Base-by-base conservation (phyloP, 2,329 filamentous ascomycete species). In the Aspergillus sp. region DNA sequence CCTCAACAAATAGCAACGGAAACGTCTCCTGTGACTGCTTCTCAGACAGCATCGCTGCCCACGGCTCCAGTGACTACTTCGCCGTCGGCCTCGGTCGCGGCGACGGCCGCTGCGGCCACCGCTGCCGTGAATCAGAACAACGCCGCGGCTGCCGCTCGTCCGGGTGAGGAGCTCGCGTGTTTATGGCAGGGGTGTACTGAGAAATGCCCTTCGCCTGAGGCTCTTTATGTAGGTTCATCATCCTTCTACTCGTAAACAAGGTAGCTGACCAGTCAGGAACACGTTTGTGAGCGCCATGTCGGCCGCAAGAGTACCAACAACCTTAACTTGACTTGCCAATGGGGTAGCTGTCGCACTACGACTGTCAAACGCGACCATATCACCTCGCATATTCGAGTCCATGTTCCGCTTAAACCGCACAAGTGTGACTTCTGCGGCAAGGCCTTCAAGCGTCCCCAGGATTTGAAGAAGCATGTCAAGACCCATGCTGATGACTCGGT, bases 241-340 rank as follows among this genome's bases (percentile, higher is more conserved):
- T 44, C 2, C 41, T 15, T 39, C 27, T 27, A 19, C 44, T 33
- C 35, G 25, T 20, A 32, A 43, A 22, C 33, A 47, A 30, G 43
- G 19, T 20, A 9, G 44, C 9, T 35, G 33, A 25, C 37, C 17
- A 30, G 41, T 4, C 45, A 97, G 90, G 91, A 97, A 63, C 93
- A 98, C 71, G 90, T 98, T 59, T 97, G 93, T 72, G 93, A 97
- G 69, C 88, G 90, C 64, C 93, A 98, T 77, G 90, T 98, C 67
- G 93, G 93, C 56, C 89, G 93, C 72, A 98, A 98, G 78, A 95
- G 88, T 75, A 98, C 93, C 65, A 97, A 97, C 77, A 98, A 98
- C 73, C 78, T 98, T 64, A 97, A 93, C 71, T 73, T 98, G 67
- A 96, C 90, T 47, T 98, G 93, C 74, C 88, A 94, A 68, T 98